Evolutionary conservation across 2,329 filamentous ascomycete genomes (phyloP).

Genomic region (Pyrenophora tritici-repentis): DNA sequence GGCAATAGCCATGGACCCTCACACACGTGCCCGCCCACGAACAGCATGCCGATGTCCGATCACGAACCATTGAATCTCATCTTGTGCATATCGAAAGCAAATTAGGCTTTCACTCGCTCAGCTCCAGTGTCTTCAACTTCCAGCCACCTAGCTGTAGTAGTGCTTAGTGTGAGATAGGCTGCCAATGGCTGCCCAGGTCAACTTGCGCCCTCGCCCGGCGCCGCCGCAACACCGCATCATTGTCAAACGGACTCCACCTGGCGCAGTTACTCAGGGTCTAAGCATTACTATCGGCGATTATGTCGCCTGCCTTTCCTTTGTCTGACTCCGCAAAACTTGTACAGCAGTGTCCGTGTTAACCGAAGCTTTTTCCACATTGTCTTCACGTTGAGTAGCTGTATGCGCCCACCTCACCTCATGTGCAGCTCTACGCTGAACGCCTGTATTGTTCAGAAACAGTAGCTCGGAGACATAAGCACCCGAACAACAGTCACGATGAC

Average conservation of each 20-base stretch:
- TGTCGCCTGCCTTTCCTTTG: not conserved
- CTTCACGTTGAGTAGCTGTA: constrained; percentile 1
- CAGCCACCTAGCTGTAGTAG: constrained; percentile 2
- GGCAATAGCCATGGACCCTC: too few relatives aligned
- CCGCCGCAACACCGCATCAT: not conserved
- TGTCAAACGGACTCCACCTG: not conserved
- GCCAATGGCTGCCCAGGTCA: not conserved
- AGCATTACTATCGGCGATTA: not conserved
- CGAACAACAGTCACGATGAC: constrained; percentile 26
- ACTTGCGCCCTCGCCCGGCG: not conserved
- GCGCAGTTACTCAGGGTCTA: not conserved
- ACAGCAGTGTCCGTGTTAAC: too few relatives aligned
- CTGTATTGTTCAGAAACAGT: not conserved
- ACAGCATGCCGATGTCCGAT: too few relatives aligned
- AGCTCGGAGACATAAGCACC: not conserved
- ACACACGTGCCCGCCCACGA: too few relatives aligned
- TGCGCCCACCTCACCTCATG: constrained; percentile 2
- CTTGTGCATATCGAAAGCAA: too few relatives aligned
- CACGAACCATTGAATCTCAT: too few relatives aligned
- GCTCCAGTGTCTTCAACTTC: not conserved
- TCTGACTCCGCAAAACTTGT: not conserved
- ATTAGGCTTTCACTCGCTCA: too few relatives aligned
- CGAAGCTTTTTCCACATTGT: not conserved
- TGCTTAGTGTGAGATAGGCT: constrained; percentile 1
- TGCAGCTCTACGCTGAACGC: constrained; percentile 4